Base-by-base conservation (phyloP, 768 basidiomycete genomes). In the Boletellus ananas region DNA sequence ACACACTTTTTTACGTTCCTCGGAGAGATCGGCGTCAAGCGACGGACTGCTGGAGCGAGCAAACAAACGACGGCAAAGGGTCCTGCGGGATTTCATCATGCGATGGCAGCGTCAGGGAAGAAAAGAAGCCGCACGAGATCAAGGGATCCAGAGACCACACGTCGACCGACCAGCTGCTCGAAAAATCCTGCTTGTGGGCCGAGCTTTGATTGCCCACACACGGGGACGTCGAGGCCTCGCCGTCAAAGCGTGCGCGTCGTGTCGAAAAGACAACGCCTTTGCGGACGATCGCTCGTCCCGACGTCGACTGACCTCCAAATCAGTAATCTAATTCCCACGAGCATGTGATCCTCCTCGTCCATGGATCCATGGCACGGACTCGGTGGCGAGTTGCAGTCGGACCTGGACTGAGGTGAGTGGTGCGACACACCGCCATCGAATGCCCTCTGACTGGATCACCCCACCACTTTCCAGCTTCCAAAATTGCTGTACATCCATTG, bases 1-100 rank as follows among this genome's bases (percentile, higher is more conserved):
- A 41, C 6, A 31, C 29, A 63, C 58, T 17, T 49, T 49, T 57
- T 64, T 64, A 62, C 58, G 52, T 64, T 43, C 17, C 18, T 18
- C 45, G 12, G 44, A 8, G 34, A 34, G 29, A 43, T 43, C 40
- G 39, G 27, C 36, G 16, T 43, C 27, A 13, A 34, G 27, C 17
- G 20, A 39, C 36, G 18, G 14, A 5, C 17, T 25, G 23, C 23
- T 25, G 23, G 2, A 25, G 23, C 23, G 23, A 25, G 23, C 7
- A 25, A 25, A 25, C 23, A 25, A 11, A 29, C 29, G 29, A 10
- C 33, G 20, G 20, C 6, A 13, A 21, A 21, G 23, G 23, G 4
- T 25, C 16, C 6, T 34, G 46, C 38, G 31, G 42, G 45, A 39
- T 55, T 61, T 58, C 51, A 61, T 61, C 37, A n/a, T 43, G 34